Conservation (phyloP, 805 yeast genomes). For the Saccharomyces mikatae region DNA sequence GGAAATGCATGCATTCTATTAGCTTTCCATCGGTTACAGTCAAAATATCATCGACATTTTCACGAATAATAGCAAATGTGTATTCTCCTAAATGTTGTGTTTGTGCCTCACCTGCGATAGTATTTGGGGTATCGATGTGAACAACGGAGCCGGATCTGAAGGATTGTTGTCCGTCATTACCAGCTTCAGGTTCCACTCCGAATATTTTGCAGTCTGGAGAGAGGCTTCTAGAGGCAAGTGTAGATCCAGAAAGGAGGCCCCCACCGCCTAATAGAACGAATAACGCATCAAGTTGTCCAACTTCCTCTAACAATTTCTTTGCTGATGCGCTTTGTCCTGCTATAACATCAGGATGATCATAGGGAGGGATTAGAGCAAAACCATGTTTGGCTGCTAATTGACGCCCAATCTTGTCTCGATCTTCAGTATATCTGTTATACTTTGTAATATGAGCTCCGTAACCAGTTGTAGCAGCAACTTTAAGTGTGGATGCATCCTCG, state of each 20-base stretch:
- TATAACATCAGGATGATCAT: conserved; percentile 41
- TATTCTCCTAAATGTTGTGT: conserved; percentile 15
- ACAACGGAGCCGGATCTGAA: conserved; percentile 12
- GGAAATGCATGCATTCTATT: conserved; percentile 8
- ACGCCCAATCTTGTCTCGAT: conserved; percentile 39
- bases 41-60: conserved; percentile 12
- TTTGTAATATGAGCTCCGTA: conserved; percentile 44
- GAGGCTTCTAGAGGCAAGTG: conserved; percentile 11
- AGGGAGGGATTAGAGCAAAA: conserved; percentile 41
- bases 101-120: conserved; percentile 19
- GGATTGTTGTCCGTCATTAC: conserved; percentile 16
- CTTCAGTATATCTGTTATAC: conserved; percentile 35
- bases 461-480: conserved; percentile 39
- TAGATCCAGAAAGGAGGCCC: conserved; percentile 41
- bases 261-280: conserved; percentile 51
- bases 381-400: conserved; percentile 32
- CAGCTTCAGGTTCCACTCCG: conserved; percentile 18
- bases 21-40: conserved; percentile 14
- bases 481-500: conserved; percentile 43
- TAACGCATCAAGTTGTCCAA: conserved; percentile 36
- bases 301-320: conserved; percentile 38
- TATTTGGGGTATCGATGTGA: conserved; percentile 8
- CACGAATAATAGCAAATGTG: conserved; percentile 13
- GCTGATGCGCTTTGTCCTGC: conserved; percentile 47
- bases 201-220: conserved; percentile 12